Evolutionary conservation across 257 asterid genomes (phyloP), one percentile per base, ranked within the genome.

Genomic region (Solanum sparsipilum): DNA sequence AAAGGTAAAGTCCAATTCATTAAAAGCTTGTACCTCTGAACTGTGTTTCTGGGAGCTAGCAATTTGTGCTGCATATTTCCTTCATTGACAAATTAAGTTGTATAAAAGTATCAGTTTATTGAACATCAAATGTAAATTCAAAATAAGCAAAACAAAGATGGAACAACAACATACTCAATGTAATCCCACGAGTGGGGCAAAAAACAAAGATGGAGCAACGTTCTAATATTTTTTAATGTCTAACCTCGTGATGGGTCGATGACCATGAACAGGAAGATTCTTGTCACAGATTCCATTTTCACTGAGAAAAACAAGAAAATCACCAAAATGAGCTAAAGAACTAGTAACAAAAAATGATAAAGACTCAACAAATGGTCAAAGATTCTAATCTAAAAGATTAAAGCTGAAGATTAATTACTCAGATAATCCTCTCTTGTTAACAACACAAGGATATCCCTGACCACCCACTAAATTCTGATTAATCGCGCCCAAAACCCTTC

Each of bases 241-340:
- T 79, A 35, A 93, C 97, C 99, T 95, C 74, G 98, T 95, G 90
- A 93, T 88, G 70, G 99, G 99, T 88, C 98, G 90, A 74, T 96
- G 92, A 21, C 90, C 87, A 84, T 90, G 95, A 38, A 88, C 35
- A 12, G 86, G 88, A 70, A 65, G 92, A 84, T 93, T 93, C 90
- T 95, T 94, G 65, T 84, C 89, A 72, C 90, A 89, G 88, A 82
- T 58, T 90, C 93, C 96, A 92, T 92, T 94, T 23, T 91, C 88
- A 87, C 98, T 95, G 93, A 85, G 10, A 68, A 46, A 44, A 46
- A 20, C 10, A 86, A 70, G 10, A 72, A 73, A 21, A 72, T 13
- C 41, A 32, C 16, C 60, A 86, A 75, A 68, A 60, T 83, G 31
- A 44, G 27, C 34, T 67, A 84, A 72, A 35, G 3, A 81, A 65